Base-by-base conservation (phyloP, 208 protist genomes). In the Novymonas esmeraldas region DNA sequence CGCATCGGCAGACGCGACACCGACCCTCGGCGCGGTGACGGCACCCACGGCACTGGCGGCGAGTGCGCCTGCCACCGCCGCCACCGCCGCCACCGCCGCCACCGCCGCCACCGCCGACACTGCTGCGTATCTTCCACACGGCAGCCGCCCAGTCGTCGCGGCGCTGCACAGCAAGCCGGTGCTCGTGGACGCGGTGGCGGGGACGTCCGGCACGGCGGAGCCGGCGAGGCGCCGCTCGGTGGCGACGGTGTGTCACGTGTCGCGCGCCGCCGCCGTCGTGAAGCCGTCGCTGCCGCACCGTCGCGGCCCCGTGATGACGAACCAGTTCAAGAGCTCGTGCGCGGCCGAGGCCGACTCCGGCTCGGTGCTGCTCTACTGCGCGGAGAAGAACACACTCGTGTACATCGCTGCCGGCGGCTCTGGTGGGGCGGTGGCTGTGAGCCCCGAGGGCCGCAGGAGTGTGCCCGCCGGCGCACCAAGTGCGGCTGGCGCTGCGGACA, bases 281-380 rank as follows among this genome's bases (percentile, higher is more conserved):
- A 62, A 42, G 31, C 34, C 51, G 1, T 41, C 22, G n/a, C 24
- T 42, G 18, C n/a, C 57, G 38, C 46, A 36, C 10, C 67, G 64
- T 33, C 78, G 73, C 18, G 50, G 59, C 7, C 79, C 79, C 18
- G 54, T 89, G 39, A 76, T 78, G 59, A 63, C 46, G 29, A 89
- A 89, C 73, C 60, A 84, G 18, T 89, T 89, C 54, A 75, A 78
- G 44, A 84, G 80, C 46, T 81, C 77, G 7, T 89, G 84, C 71
- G 67, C 64, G 14, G 70, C 78, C 16, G 75, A 70, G 29, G 70
- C 54, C n/a, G 76, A 59, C 24, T 76, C 70, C 6, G 70, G 45
- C 18, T 73, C 67, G 11, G 60, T 87, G 36, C 68, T 82, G 57
- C 67, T 86, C 16, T 86, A 87, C 62, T 78, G 54, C 54, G 74